Conservation (phyloP, 2,329 filamentous ascomycete species). For the Endothia cerciana region DNA sequence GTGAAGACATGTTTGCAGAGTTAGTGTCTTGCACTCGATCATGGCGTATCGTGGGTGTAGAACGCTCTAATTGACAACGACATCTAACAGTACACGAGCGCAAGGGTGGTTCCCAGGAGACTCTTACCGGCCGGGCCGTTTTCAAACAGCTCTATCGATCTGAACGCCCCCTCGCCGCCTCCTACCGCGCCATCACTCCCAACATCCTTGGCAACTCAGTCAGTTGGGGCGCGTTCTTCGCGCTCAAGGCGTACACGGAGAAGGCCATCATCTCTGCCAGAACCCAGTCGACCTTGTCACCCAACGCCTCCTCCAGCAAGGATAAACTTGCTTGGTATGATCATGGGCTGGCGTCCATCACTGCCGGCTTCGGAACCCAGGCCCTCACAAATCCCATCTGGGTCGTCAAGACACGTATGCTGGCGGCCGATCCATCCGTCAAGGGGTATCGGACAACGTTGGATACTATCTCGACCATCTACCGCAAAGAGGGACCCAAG, state of each 20-base stretch:
- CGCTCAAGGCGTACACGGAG: conserved; percentile 67
- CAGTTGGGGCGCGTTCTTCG: conserved; percentile 92
- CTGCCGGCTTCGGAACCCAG: conserved; percentile 73
- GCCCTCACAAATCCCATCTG: conserved; percentile 92
- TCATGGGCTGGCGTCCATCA: conserved; percentile 79
- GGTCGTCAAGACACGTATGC: conserved; percentile 98
- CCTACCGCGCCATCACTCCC: conserved; percentile 88
- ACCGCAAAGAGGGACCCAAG: conserved; percentile 69
- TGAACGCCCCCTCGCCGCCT: conserved; percentile 65
- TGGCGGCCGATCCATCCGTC: conserved; percentile 76
- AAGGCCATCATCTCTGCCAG: conserved; percentile 45
- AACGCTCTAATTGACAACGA: not conserved
- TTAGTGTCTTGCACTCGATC: conserved; percentile 41
- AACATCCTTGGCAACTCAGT: conserved; percentile 90
- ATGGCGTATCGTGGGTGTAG: not conserved
- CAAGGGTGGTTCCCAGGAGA: conserved; percentile 46
- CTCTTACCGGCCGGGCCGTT: conserved; percentile 55
- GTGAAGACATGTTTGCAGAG: conserved; percentile 96
- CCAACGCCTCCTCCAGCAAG: conserved; percentile 28
- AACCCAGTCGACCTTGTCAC: conserved; percentile 27
- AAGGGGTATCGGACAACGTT: conserved; percentile 83
- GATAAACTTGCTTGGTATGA: conserved; percentile 62
- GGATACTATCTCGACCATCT: conserved; percentile 70
- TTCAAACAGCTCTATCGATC: conserved; percentile 52
- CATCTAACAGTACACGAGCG: conserved; percentile 47